Evolutionary conservation across 1,284 basidiomycete genomes (phyloP).

Genomic region (Apiotrichum sp.): DNA sequence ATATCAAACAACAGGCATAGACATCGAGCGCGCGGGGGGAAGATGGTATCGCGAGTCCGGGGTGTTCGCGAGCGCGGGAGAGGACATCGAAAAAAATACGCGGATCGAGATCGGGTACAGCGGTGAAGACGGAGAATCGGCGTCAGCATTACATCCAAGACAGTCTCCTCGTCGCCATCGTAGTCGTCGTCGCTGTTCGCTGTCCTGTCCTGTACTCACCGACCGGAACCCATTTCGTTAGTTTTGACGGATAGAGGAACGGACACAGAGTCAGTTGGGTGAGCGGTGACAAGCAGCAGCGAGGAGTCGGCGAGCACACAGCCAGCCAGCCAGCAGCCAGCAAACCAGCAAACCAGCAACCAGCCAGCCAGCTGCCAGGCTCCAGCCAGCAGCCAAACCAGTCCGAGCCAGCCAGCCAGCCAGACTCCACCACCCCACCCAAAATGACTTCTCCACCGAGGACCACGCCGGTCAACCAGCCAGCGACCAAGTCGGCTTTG

Average conservation of each 20-base stretch:
- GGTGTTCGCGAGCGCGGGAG: not conserved
- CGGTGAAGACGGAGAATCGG: not conserved
- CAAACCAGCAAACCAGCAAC: too few relatives aligned
- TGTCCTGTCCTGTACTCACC: not conserved
- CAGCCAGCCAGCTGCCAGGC: too few relatives aligned
- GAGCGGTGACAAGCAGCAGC: not conserved
- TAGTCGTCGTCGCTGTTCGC: not conserved
- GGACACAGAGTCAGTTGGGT: not conserved
- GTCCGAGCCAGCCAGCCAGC: too few relatives aligned
- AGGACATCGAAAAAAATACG: not conserved
- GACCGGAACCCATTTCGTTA: constrained; percentile 2
- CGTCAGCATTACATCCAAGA: not conserved
- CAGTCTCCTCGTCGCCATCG: not conserved
- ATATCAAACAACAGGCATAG: not conserved
- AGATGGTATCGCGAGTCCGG: not conserved
- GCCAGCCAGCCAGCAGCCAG: too few relatives aligned
- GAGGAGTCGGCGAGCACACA: not conserved
- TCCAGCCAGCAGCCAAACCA: too few relatives aligned
- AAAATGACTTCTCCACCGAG: too few relatives aligned
- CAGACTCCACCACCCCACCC: too few relatives aligned
- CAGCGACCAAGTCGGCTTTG: too few relatives aligned
- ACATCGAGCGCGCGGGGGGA: not conserved
- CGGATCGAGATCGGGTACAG: constrained; percentile 1
- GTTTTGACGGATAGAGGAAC: constrained; percentile 1
- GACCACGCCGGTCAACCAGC: too few relatives aligned